Base-by-base conservation (phyloP, 352 stramenopile species). In the Lagenidium giganteum region DNA sequence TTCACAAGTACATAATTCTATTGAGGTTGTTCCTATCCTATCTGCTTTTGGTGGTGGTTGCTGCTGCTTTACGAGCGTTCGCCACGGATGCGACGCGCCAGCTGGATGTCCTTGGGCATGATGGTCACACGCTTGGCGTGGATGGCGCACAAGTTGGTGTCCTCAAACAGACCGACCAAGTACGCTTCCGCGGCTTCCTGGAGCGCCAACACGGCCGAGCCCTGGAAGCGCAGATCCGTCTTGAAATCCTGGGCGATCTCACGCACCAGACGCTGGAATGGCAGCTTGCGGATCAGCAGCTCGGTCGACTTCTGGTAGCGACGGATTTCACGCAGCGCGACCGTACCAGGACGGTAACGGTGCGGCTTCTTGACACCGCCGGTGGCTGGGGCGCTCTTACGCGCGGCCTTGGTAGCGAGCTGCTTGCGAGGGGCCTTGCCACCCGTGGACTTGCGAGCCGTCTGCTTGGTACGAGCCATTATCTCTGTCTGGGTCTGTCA, bases 401-500 rank as follows among this genome's bases (percentile, higher is more conserved):
- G 84, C 23, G 87, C 88, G 35, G 87, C 87, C 76, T 97, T 97
- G 29, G 73, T 89, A 45, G 89, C 91, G 27, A 97, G 77, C 72
- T 97, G 89, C 81, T 97, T 97, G 51, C 91, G 81, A 18, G 91
- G 91, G 16, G 90, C 90, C 75, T 97, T 97, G 64, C 90, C 90
- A 69, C 90, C 90, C 39, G 92, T 84, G 42, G 87, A 97, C 68
- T 98, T 98, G 53, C 92, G 87, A 28, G 94, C 91, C 64, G 93
- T 98, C 70, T 98, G 92, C 74, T 98, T 98, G 55, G 93, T 98
- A 85, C 93, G 87, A 61, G 94, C 93, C 88, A 98, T 96, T 52
- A 44, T n/a, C n/a, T n/a, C n/a, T n/a, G 46, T 45, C 48, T 55
- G n/a, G n/a, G n/a, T n/a, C n/a, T n/a, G n/a, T n/a, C n/a, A n/a